Evolutionary conservation across 148 eudicot species (phyloP).

Genomic region (Cornus florida): DNA sequence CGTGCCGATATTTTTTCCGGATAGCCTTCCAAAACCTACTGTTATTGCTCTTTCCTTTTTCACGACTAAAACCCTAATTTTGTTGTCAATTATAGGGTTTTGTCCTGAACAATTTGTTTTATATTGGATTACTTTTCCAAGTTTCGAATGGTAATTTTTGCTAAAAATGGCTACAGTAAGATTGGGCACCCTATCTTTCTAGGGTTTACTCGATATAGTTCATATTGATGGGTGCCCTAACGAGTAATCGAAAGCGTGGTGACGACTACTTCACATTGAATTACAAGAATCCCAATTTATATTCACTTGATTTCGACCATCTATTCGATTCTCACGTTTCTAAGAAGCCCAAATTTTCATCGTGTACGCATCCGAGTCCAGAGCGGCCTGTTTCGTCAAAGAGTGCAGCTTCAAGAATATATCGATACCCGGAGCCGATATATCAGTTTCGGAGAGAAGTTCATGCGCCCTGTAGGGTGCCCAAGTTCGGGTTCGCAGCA

Average conservation of each 20-base stretch:
- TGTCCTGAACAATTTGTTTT: too few relatives aligned
- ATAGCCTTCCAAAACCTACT: neutral
- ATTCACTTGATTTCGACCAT: slow-evolving; percentile 24
- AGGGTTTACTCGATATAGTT: neutral
- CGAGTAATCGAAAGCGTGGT: slow-evolving; percentile 53
- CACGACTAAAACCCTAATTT: neutral
- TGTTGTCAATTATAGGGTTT: neutral
- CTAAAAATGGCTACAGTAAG: neutral
- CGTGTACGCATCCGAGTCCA: neutral
- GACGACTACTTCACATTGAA: slow-evolving; percentile 35
- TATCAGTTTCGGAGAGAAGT: slow-evolving; percentile 42
- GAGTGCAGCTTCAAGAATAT: slow-evolving; percentile 36
- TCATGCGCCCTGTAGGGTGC: slow-evolving; percentile 62
- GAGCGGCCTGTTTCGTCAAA: slow-evolving; percentile 14
- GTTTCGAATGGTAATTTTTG: neutral
- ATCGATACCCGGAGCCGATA: slow-evolving; percentile 52
- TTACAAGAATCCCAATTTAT: slow-evolving; percentile 16
- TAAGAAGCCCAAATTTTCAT: slow-evolving; percentile 53
- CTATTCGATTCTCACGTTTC: slow-evolving; percentile 36
- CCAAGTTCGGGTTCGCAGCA: slow-evolving; percentile 23
- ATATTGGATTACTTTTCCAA: too few relatives aligned
- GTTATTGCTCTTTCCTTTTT: neutral
- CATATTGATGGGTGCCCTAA: slow-evolving; percentile 58
- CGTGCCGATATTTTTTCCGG: neutral
- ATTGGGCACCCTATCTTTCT: neutral